phyloP scores from a whole-genome alignment of 257 asterid genomes.

The Primulina huaijiensis region DNA sequence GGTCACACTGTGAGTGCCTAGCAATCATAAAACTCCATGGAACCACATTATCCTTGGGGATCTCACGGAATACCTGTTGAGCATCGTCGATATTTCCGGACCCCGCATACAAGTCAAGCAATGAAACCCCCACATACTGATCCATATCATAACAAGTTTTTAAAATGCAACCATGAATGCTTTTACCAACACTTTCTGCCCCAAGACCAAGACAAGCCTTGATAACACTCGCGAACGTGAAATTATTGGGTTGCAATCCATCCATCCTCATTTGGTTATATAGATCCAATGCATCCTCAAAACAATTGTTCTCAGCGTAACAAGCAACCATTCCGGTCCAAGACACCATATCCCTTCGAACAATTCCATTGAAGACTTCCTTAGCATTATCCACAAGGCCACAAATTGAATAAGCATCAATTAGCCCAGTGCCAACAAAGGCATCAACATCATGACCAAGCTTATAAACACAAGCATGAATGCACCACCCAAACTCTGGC shows the following conservation, averaged over 20 bases:
- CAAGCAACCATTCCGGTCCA: constrained; percentile 92
- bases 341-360: constrained; percentile 68
- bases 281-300: constrained; percentile 47
- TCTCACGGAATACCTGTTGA: constrained; percentile 64
- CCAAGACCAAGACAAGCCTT: constrained; percentile 80
- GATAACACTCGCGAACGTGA: constrained; percentile 69
- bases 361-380: constrained; percentile 56
- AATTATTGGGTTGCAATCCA: constrained; percentile 73
- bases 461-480: constrained; percentile 47
- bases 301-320: constrained; percentile 67
- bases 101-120: constrained; percentile 78
- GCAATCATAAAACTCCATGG: constrained; percentile 99
- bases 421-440: constrained; percentile 70
- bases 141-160: constrained; percentile 73
- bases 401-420: constrained; percentile 70
- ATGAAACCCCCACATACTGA: constrained; percentile 72
- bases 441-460: constrained; percentile 51
- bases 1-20: constrained; percentile 74
- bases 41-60: constrained; percentile 72
- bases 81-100: constrained; percentile 68
- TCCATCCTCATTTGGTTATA: constrained; percentile 60
- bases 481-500: constrained; percentile 31
- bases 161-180: constrained; percentile 67
- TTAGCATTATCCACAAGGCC: constrained; percentile 54
- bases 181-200: constrained; percentile 49